Evolutionary conservation across 495 filamentous ascomycete genomes (phyloP), one percentile per base, ranked within the genome.

Genomic region (Xanthoparmelia taractica): DNA sequence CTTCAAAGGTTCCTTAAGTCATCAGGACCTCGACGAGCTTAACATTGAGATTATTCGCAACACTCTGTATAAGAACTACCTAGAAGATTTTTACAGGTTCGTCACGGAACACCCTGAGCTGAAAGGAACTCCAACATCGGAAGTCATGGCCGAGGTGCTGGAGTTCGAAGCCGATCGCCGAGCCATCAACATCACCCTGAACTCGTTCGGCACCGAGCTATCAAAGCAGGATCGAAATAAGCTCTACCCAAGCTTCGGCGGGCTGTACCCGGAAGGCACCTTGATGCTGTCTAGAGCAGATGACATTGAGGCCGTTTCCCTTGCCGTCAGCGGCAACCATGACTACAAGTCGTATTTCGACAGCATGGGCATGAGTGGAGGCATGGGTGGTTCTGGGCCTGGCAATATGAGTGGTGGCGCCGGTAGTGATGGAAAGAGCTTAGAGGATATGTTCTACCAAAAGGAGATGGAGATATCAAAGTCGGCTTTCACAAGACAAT

Each of bases 41-140:
- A 99, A 99, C 77, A 99, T 99, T 70, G 94, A 99, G 78, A 99
- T 99, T 71, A 86, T 99, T 55, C 87, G 95, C 58, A 97, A 99
- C 76, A 99, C 95, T 15, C 81, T 99, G 52, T 99, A 97, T 82
- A 97, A 97, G 83, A 96, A 96, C 78, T 99, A 99, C 75, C 81
- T 99, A 31, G 94, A 99, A 73, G 94, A 97, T 73, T 99, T 98
- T 76, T 84, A 96, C 77, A 79, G 87, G 34, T 97, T 95, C 70
- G 86, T 96, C 73, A 93, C 87, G 76, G 87, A 85, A 29, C 80
- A 96, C 72, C 80, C 92, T 0, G 91, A 94, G 41, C 84, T 97
- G 73, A 76, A 79, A 47, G 93, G 91, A 15, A 95, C 91, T 5
- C 92, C 94, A 2, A 97, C 95, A 1, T 80, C 89, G 33, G 92